phyloP scores from a whole-genome alignment of 169 alveolate genomes.

The Miamiensis avidus region DNA sequence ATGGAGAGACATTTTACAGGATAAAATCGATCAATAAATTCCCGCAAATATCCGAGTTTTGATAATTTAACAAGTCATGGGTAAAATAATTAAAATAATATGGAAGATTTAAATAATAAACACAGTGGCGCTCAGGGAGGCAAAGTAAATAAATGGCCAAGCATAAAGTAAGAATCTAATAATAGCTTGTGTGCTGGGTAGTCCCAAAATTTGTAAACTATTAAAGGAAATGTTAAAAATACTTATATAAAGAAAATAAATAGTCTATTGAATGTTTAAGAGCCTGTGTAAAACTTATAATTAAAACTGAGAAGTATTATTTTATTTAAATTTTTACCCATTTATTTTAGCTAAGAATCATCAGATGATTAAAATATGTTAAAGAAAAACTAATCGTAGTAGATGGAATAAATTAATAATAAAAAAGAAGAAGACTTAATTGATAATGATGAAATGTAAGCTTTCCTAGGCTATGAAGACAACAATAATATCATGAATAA shows the following conservation, averaged over 20 bases:
- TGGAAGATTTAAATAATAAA: neutral
- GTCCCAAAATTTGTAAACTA: neutral
- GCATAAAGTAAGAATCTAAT: neutral
- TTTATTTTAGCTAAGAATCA: neutral
- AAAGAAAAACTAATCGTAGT: neutral
- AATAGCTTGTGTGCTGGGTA: neutral
- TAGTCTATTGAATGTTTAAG: conserved; percentile 23
- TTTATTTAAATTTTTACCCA: neutral
- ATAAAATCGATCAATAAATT: no score
- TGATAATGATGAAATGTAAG: conserved; percentile 11
- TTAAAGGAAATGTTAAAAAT: conserved; percentile 41
- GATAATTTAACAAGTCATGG: neutral
- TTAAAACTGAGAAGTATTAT: neutral
- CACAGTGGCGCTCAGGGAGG: neutral
- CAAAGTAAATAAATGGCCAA: neutral
- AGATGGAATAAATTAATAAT: neutral
- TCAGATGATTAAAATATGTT: neutral
- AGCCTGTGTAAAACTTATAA: neutral
- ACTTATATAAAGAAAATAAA: conserved; percentile 47
- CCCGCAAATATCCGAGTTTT: neutral
- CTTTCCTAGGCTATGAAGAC: neutral
- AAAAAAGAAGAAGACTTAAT: conserved; percentile 12
- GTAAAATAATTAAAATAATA: neutral
- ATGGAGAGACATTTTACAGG: no score
- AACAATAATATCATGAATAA: neutral